phyloP scores from a whole-genome alignment of 176 grass and related monocot genomes.

The Elymus sibiricus region DNA sequence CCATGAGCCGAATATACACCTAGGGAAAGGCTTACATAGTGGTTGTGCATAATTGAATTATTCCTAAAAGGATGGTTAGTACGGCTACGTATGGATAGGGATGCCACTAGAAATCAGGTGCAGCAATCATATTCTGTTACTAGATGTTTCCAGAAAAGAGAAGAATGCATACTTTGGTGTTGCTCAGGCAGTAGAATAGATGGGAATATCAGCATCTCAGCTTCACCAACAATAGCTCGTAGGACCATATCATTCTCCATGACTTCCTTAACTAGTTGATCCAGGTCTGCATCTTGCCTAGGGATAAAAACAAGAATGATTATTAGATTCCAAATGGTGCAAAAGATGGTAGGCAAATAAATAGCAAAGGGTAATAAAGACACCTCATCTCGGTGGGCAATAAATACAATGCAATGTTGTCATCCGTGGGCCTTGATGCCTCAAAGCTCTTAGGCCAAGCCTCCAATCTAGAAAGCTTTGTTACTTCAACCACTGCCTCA shows the following conservation, averaged over 20 bases:
- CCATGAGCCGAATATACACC: neutral
- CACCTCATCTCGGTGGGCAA: slow-evolving; percentile 56
- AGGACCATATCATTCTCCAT: slow-evolving; percentile 39
- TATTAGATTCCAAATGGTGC: neutral
- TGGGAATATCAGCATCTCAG: slow-evolving; percentile 51
- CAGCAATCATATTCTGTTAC: neutral
- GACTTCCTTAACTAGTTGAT: slow-evolving; percentile 37
- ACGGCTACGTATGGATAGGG: neutral
- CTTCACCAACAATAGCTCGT: slow-evolving; percentile 12
- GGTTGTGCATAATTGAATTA: neutral
- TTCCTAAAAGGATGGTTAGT: neutral
- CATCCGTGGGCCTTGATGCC: slow-evolving; percentile 31
- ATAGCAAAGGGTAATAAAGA: neutral
- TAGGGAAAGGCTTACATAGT: neutral
- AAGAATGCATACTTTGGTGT: slow-evolving; percentile 35
- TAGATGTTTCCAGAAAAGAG: neutral
- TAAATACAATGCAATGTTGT: slow-evolving; percentile 63
- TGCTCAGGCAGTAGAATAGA: slow-evolving; percentile 42
- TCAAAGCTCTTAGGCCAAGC: slow-evolving; percentile 58
- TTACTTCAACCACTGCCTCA: slow-evolving; percentile 20
- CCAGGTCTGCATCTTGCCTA: slow-evolving; percentile 31
- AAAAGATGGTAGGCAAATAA: neutral
- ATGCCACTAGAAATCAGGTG: neutral
- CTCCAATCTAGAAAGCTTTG: slow-evolving; percentile 32
- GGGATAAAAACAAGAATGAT: neutral